A percentile compares a stretch with the other conserved stretches of the same genome.
phyloP scores from a whole-genome alignment of 179 eudicot genomes.

The Silene noctiflora region DNA sequence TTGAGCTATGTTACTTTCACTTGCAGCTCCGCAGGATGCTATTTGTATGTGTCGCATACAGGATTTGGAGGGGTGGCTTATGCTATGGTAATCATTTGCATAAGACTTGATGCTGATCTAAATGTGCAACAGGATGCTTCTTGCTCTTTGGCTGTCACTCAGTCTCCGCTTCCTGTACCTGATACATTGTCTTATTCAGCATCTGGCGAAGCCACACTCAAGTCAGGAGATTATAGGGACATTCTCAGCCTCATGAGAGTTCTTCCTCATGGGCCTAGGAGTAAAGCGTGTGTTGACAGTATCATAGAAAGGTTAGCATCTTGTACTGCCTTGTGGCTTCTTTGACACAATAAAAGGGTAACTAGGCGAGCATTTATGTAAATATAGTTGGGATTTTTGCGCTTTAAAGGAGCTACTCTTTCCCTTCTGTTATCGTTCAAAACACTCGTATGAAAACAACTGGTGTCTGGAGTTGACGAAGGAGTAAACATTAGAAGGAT shows the following conservation, averaged over 20 bases:
- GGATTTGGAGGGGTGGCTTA: constrained; percentile 96
- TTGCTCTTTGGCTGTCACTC: constrained; percentile 26
- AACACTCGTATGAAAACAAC: neutral
- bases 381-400: neutral
- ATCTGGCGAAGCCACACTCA: constrained; percentile 60
- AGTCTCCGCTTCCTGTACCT: constrained; percentile 22
- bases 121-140: constrained; percentile 35
- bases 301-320: constrained; percentile 68
- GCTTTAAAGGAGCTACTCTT: neutral
- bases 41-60: constrained; percentile 89
- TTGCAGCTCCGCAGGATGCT: constrained; percentile 79
- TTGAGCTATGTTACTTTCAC: constrained; percentile 11
- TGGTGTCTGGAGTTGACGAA: neutral
- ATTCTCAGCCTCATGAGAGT: constrained; percentile 86
- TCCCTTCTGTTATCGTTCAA: neutral
- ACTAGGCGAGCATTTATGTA: constrained; percentile 51
- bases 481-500: constrained; percentile 5
- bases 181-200: constrained; percentile 23
- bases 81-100: constrained; percentile 87
- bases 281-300: constrained; percentile 74
- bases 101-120: constrained; percentile 68
- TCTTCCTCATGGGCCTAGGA: constrained; percentile 77
- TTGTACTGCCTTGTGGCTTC: neutral
- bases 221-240: constrained; percentile 80
- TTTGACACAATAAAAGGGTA: constrained; percentile 18